A percentile compares a stretch with the other conserved stretches of the same genome.
These are phyloP conservation scores for Alectoria sarmentosa DNA, from an alignment of 495 filamentous ascomycete genomes.

Conservation along the genomic window DNA sequence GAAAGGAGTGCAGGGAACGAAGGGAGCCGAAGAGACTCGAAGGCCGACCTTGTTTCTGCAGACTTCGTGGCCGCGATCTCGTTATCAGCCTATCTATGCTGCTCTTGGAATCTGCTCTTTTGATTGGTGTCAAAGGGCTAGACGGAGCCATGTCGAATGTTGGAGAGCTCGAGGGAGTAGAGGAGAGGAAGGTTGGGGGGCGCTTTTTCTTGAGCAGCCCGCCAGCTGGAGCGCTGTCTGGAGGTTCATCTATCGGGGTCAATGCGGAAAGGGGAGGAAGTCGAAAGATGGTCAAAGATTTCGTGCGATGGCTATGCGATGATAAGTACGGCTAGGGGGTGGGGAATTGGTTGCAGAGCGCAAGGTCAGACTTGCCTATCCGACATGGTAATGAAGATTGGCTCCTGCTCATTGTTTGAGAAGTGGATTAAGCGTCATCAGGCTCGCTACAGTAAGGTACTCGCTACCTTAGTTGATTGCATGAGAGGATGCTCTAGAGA, in stretches of 20 bases:
- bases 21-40: constrained; percentile 53
- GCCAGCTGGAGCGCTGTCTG: constrained; percentile 14
- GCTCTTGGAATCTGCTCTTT: constrained; percentile 22
- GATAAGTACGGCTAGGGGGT: not conserved
- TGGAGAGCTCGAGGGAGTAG: constrained; percentile 20
- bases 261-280: constrained; percentile 24
- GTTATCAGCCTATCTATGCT: constrained; percentile 22
- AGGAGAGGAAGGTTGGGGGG: constrained; percentile 12
- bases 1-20: constrained; percentile 43
- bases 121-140: constrained; percentile 22
- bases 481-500: no score
- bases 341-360: not conserved
- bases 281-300: constrained; percentile 28
- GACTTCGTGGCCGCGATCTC: constrained; percentile 22
- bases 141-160: constrained; percentile 20
- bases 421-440: not conserved
- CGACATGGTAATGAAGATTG: constrained; percentile 10
- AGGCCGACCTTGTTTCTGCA: constrained; percentile 41
- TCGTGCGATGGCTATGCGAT: constrained; percentile 19
- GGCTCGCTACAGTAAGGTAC: no score
- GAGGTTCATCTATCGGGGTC: constrained; percentile 26
- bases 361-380: constrained; percentile 8
- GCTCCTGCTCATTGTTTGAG: constrained; percentile 3
- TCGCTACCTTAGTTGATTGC: no score
- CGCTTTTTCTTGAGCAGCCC: constrained; percentile 21